These are phyloP conservation scores for Moniliella sp. DNA, from an alignment of 1,284 basidiomycete genomes.

Conservation along the genomic window DNA sequence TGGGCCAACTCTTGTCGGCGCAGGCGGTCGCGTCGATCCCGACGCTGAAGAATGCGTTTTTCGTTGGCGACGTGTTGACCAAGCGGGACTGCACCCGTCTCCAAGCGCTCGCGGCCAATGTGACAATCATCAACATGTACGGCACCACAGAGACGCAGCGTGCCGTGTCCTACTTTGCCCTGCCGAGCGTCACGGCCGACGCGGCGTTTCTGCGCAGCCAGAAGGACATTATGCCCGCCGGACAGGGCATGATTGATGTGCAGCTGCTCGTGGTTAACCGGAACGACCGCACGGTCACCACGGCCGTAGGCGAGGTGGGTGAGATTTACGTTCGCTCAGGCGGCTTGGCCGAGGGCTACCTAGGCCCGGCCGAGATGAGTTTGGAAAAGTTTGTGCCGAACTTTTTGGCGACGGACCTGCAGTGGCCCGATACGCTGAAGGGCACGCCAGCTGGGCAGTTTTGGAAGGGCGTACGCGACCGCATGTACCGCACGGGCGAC, in stretches of 20 bases:
- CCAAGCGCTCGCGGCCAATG: constrained; percentile 76
- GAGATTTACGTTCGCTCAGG: constrained; percentile 96
- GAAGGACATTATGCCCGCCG: constrained; percentile 96
- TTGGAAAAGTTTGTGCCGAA: constrained; percentile 41
- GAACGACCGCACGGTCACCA: constrained; percentile 64
- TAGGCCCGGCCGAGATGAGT: constrained; percentile 55
- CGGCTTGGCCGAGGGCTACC: constrained; percentile 83
- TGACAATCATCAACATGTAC: constrained; percentile 89
- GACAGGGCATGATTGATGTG: constrained; percentile 90
- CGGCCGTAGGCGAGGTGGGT: constrained; percentile 85
- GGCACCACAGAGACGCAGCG: constrained; percentile 97
- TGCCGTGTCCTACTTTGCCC: constrained; percentile 87
- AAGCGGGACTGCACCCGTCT: constrained; percentile 91
- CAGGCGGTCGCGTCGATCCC: constrained; percentile 77
- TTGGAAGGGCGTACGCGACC: constrained; percentile 92
- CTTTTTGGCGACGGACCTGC: constrained; percentile 23
- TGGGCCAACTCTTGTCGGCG: constrained; percentile 93
- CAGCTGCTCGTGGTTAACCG: constrained; percentile 92
- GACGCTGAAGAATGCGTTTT: constrained; percentile 72
- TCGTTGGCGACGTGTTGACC: constrained; percentile 95
- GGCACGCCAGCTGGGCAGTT: constrained; percentile 20
- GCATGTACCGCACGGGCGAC: constrained; percentile 95
- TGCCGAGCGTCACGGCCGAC: constrained; percentile 64
- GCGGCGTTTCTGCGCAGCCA: constrained; percentile 74
- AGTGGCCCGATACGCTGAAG: constrained; percentile 19